Conservation (phyloP, 2,329 filamentous ascomycete genomes). For the Apiospora saccharicola region DNA sequence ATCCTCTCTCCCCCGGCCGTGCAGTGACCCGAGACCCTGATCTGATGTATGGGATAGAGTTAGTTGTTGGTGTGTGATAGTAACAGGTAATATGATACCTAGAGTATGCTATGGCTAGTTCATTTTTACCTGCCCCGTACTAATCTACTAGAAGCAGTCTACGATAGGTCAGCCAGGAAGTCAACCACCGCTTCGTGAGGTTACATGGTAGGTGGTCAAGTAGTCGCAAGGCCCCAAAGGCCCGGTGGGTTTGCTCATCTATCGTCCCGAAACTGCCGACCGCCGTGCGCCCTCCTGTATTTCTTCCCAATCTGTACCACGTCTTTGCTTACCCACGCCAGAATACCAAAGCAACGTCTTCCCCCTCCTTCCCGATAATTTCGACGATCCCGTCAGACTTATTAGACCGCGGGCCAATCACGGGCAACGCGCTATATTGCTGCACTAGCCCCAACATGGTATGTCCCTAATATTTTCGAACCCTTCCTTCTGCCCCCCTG, state of each 20-base stretch:
- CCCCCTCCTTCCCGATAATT: constrained; percentile 1
- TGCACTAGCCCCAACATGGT: neutral
- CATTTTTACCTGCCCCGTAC: neutral
- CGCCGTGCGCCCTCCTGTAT: neutral
- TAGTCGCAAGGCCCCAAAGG: constrained; percentile 6
- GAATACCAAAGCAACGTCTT: neutral
- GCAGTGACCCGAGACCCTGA: neutral
- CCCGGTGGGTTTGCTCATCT: constrained; percentile 14
- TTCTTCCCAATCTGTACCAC: constrained; percentile 11
- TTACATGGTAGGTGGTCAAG: constrained; percentile 18
- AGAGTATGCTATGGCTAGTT: neutral
- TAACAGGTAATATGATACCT: neutral
- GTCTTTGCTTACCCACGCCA: constrained; percentile 5
- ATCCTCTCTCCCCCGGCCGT: neutral
- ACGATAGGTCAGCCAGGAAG: neutral
- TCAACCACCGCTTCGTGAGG: neutral
- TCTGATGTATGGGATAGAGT: constrained; percentile 13
- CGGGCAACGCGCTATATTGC: neutral
- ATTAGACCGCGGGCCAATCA: constrained; percentile 6
- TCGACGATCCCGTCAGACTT: constrained; percentile 18
- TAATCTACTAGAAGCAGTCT: constrained; percentile 8
- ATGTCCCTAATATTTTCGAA: neutral
- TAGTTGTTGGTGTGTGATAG: neutral
- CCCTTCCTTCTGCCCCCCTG: neutral
- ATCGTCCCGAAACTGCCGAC: constrained; percentile 19